These are phyloP conservation scores for Beauveria pseudobassiana DNA, from an alignment of 2,329 filamentous ascomycete species.

Conservation along the genomic window DNA sequence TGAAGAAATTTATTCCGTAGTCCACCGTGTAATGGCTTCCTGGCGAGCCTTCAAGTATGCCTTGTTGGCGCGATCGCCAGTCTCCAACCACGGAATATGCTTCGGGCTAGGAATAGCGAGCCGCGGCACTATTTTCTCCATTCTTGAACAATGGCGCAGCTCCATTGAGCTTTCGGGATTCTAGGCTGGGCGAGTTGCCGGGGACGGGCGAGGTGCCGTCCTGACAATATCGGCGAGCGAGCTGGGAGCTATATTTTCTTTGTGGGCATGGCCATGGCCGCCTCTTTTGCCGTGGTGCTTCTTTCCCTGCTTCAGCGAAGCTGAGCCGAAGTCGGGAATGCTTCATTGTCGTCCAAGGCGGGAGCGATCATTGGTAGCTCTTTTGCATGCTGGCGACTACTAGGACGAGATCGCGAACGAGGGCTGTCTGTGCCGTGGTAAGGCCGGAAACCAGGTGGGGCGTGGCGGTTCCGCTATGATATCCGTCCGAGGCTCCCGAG, in stretches of 20 bases:
- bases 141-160: constrained; percentile 57
- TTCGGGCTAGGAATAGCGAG: constrained; percentile 78
- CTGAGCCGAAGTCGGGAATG: constrained; percentile 85
- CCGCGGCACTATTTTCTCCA: constrained; percentile 71
- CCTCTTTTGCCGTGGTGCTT: constrained; percentile 91
- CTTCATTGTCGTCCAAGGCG: constrained; percentile 87
- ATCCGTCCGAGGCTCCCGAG: constrained; percentile 45
- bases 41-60: constrained; percentile 90
- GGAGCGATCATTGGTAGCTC: constrained; percentile 61
- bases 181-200: constrained; percentile 45
- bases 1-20: constrained; percentile 95
- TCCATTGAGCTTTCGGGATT: constrained; percentile 55
- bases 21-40: constrained; percentile 94
- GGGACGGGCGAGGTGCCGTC: constrained; percentile 80
- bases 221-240: constrained; percentile 92
- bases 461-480: constrained; percentile 45
- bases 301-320: constrained; percentile 67
- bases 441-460: constrained; percentile 64
- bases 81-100: constrained; percentile 94
- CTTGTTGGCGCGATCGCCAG: constrained; percentile 82
- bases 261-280: constrained; percentile 65
- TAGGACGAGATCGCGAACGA: constrained; percentile 72
- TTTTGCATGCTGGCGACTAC: constrained; percentile 62
- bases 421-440: constrained; percentile 55
- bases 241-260: constrained; percentile 61